Evolutionary conservation across 352 stramenopile genomes (phyloP).

Genomic region (Blastocystis sp.): DNA sequence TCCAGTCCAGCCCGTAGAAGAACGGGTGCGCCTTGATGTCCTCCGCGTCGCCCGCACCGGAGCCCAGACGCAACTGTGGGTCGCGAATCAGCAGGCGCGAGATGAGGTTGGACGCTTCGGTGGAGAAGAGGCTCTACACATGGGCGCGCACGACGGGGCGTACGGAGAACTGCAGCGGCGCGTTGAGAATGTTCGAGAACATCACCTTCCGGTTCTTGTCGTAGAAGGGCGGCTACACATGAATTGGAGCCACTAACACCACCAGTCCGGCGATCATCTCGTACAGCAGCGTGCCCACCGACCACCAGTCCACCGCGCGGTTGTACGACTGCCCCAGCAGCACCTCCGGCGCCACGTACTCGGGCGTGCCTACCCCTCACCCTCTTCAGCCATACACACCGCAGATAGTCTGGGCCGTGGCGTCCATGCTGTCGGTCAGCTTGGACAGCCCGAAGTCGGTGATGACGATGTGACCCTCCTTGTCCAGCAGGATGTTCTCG

Average conservation of each 20-base stretch:
- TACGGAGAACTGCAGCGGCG: constrained; percentile 61
- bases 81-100: constrained; percentile 47
- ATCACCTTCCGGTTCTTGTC: constrained; percentile 89
- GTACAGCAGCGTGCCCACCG: constrained; percentile 84
- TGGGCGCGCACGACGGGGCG: background rate
- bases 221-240: constrained; percentile 84
- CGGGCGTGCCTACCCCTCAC: constrained; percentile 84
- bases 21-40: constrained; percentile 81
- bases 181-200: constrained; percentile 85
- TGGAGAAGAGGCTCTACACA: constrained; percentile 49
- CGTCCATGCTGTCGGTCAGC: constrained; percentile 83
- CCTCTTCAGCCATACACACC: constrained; percentile 74
- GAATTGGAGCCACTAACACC: constrained; percentile 71
- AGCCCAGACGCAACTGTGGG: constrained; percentile 36
- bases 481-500: constrained; percentile 88
- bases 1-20: constrained; percentile 81
- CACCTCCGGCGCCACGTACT: constrained; percentile 88
- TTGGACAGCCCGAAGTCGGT: constrained; percentile 88
- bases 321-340: constrained; percentile 74
- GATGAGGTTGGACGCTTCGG: constrained; percentile 33
- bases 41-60: constrained; percentile 30
- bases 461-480: constrained; percentile 85
- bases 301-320: constrained; percentile 83
- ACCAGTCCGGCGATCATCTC: constrained; percentile 86
- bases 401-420: constrained; percentile 78